Evolutionary conservation across 1,139 yeast genomes (phyloP), one percentile per base, ranked within the genome.

Genomic region (Saccharomyces hybrid): DNA sequence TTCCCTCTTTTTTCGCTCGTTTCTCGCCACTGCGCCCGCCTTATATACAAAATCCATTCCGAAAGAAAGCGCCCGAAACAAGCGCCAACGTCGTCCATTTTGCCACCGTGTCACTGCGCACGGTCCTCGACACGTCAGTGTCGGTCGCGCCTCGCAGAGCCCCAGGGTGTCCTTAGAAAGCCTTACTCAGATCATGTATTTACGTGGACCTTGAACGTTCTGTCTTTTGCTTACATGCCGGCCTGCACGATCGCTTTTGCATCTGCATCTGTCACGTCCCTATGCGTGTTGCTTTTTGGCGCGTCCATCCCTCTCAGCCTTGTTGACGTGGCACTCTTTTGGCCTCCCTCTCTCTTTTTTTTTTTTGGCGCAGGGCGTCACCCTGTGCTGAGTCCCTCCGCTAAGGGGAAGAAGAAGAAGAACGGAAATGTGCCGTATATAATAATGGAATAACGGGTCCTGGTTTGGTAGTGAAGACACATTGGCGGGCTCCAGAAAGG

Each of bases 301-400:
- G 44, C 44, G 44, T 16, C 11, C 12, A 21, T 38, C 26, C 44
- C n/a, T 38, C 19, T 38, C 11, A 38, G 44, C 26, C 21, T 38
- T 38, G 44, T 38, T 38, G 44, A 38, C 44, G 44, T 38, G n/a
- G 44, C 44, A 38, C 44, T 38, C 44, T 19, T 16, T 38, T 38
- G 12, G 44, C 44, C 44, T 24, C 26, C 4, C 26, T 24, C 26
- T 3, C 7, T 38, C n/a, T n/a, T n/a, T 38, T 38, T 24, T 38
- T 38, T 38, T 38, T 38, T 38, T 9, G 9, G 44, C 14, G 9
- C 5, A 9, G 24, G 12, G 11, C n/a, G 44, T 38, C 26, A 38
- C 44, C 44, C 44, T 16, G 24, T 26, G n/a, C 21, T 5, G 12
- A 4, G 11, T 38, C 44, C 5, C n/a, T 19, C 7, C n/a, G 12